phyloP scores from a whole-genome alignment of 2,329 filamentous ascomycete species.

The Aspergillus sergii region DNA sequence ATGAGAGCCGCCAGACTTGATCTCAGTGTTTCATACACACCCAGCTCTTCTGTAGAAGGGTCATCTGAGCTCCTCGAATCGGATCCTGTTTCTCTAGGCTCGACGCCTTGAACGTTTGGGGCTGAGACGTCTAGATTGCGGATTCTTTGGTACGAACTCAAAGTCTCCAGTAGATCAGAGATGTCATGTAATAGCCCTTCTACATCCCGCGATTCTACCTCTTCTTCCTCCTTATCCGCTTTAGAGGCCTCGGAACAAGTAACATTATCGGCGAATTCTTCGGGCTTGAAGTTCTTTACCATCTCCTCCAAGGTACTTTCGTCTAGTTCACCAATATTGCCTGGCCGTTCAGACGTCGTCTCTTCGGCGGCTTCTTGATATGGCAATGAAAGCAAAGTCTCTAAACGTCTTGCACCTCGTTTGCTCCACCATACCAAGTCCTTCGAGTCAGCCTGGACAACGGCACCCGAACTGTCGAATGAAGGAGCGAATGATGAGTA shows the following conservation, averaged over 20 bases:
- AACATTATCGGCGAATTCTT: slow-evolving; percentile 32
- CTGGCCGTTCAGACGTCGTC: slow-evolving; percentile 26
- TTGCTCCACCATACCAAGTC: slow-evolving; percentile 51
- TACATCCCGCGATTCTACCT: slow-evolving; percentile 20
- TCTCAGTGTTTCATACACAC: slow-evolving; percentile 72
- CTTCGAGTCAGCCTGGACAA: slow-evolving; percentile 47
- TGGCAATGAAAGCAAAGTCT: slow-evolving; percentile 36
- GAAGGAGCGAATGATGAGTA: slow-evolving; percentile 54
- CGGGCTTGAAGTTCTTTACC: slow-evolving; percentile 45
- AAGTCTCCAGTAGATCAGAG: slow-evolving; percentile 62
- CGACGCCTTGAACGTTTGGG: slow-evolving; percentile 33
- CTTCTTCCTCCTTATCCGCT: slow-evolving; percentile 35
- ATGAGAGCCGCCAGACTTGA: slow-evolving; percentile 74
- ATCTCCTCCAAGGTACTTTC: slow-evolving; percentile 45
- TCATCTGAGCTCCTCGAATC: slow-evolving; percentile 48
- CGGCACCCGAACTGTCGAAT: slow-evolving; percentile 47
- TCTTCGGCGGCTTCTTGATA: slow-evolving; percentile 25
- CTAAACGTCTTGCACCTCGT: slow-evolving; percentile 42
- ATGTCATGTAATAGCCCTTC: slow-evolving; percentile 59
- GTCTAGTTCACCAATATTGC: slow-evolving; percentile 40
- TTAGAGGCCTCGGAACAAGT: slow-evolving; percentile 22
- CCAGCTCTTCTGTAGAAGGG: slow-evolving; percentile 59
- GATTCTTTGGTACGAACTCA: slow-evolving; percentile 64
- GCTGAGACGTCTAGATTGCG: slow-evolving; percentile 51
- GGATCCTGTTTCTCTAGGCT: slow-evolving; percentile 27